Evolutionary conservation across 148 eudicot species (phyloP).

Genomic region (Selenicereus undatus): DNA sequence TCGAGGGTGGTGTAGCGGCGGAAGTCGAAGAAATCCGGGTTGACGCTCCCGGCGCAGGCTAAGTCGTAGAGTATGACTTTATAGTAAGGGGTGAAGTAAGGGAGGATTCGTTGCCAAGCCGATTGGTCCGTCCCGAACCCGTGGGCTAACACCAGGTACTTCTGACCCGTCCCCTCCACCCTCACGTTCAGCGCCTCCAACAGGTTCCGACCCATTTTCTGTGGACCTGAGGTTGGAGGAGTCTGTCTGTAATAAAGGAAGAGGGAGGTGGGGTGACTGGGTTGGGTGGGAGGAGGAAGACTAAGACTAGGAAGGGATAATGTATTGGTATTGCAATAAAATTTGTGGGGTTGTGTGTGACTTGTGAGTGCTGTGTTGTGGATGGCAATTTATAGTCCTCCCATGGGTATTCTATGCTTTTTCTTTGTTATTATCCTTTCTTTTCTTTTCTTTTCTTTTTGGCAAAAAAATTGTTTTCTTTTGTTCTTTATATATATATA

Average conservation of each 20-base stretch:
- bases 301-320: neutral
- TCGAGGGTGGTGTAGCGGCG: conserved; percentile 72
- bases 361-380: neutral
- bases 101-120: conserved; percentile 83
- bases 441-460: neutral
- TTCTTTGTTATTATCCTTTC: neutral
- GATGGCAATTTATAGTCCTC: neutral
- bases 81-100: conserved; percentile 51
- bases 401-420: neutral
- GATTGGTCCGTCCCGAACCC: conserved; percentile 96
- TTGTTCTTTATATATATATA: neutral
- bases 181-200: conserved; percentile 69
- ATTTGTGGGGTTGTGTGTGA: neutral
- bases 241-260: neutral
- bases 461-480: neutral
- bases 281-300: neutral
- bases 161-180: conserved; percentile 61
- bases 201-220: conserved; percentile 50
- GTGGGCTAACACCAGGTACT: conserved; percentile 63
- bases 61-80: conserved; percentile 70
- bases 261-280: neutral
- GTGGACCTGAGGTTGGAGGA: neutral
- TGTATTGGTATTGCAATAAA: neutral
- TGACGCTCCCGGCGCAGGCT: conserved; percentile 92
- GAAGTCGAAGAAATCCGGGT: conserved; percentile 84